phyloP scores from a whole-genome alignment of 441 rosid genomes.

The Rhodomyrtus psidioides region DNA sequence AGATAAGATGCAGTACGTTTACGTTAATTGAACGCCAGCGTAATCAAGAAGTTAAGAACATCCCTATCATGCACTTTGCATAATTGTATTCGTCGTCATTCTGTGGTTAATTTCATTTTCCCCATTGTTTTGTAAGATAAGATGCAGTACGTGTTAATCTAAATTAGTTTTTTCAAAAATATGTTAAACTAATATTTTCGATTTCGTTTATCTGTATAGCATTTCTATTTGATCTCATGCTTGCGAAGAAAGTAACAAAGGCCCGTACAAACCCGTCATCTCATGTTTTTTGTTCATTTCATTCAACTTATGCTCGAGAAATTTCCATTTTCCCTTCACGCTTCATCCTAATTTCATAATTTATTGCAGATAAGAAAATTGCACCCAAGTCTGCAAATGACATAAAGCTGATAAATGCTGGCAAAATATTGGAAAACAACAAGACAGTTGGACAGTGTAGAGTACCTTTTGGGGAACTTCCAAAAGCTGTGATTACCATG shows the following conservation, averaged over 20 bases:
- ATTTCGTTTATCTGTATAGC: background rate
- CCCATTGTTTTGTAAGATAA: background rate
- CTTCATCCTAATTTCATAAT: background rate
- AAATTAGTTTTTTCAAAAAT: background rate
- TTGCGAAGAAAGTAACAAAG: background rate
- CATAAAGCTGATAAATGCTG: slow-evolving; percentile 79
- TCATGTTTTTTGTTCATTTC: background rate
- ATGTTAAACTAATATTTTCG: background rate
- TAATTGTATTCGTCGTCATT: background rate
- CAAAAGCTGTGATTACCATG: slow-evolving; percentile 72
- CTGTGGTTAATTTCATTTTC: background rate
- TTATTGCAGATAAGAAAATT: slow-evolving; percentile 51
- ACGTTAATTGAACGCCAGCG: background rate
- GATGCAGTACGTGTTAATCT: background rate
- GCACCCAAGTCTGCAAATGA: slow-evolving; percentile 69
- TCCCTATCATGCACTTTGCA: background rate
- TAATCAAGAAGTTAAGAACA: background rate
- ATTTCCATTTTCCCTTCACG: background rate
- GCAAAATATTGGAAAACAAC: slow-evolving; percentile 76
- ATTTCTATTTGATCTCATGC: background rate
- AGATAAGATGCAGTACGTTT: background rate
- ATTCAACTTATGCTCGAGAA: background rate
- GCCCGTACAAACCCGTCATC: background rate
- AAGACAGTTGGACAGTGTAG: slow-evolving; percentile 85
- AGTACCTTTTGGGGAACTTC: slow-evolving; percentile 71